Evolutionary conservation across 2,329 filamentous ascomycete genomes (phyloP).

Genomic region (Colletotrichum sublineola): DNA sequence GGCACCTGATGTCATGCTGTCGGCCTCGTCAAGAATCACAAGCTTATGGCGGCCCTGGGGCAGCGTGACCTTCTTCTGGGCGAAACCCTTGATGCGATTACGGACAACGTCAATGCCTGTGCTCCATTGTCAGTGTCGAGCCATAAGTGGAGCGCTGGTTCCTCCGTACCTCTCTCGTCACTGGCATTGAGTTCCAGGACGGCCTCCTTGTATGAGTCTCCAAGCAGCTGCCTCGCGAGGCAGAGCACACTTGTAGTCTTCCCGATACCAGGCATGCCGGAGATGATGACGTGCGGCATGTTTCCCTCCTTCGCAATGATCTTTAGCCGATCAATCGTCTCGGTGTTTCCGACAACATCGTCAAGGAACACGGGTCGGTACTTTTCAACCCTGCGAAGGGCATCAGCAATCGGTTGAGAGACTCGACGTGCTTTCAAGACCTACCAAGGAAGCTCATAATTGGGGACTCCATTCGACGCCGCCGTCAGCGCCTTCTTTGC

Average conservation of each 20-base stretch:
- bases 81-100: slow-evolving; percentile 97
- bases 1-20: slow-evolving; percentile 97
- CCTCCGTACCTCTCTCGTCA: slow-evolving; percentile 83
- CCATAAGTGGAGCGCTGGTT: slow-evolving; percentile 65
- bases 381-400: slow-evolving; percentile 87
- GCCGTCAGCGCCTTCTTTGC: slow-evolving; percentile 68
- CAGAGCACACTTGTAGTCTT: slow-evolving; percentile 98
- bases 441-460: slow-evolving; percentile 86
- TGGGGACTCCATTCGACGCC: slow-evolving; percentile 63
- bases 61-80: slow-evolving; percentile 98
- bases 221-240: slow-evolving; percentile 89
- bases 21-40: slow-evolving; percentile 97
- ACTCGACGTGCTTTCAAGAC: slow-evolving; percentile 31
- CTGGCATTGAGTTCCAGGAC: slow-evolving; percentile 96
- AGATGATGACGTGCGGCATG: slow-evolving; percentile 99
- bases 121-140: neutral
- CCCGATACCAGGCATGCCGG: slow-evolving; percentile 98
- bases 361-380: slow-evolving; percentile 95
- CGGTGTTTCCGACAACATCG: slow-evolving; percentile 97
- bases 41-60: slow-evolving; percentile 93
- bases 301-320: slow-evolving; percentile 99
- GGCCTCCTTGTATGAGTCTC: slow-evolving; percentile 96
- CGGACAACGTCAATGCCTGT: slow-evolving; percentile 94
- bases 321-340: slow-evolving; percentile 96
- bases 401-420: slow-evolving; percentile 40